Evolutionary conservation across 495 filamentous ascomycete species (phyloP).

Genomic region (Lasiosphaeria hispida): DNA sequence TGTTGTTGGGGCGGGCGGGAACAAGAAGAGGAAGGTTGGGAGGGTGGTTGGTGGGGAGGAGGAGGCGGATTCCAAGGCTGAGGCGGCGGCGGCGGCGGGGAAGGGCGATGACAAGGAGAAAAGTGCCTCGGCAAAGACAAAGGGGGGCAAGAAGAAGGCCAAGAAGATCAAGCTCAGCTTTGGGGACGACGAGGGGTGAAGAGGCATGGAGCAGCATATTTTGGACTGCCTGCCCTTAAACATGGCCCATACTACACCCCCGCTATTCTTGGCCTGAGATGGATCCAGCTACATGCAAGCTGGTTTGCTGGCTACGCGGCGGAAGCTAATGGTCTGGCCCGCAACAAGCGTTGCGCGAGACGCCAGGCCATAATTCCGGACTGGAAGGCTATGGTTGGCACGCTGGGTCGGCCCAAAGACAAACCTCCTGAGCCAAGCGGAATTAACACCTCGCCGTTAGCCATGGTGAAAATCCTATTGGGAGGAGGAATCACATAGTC

Average conservation of each 20-base stretch:
- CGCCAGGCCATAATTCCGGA: too few relatives aligned
- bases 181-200: conserved; percentile 48
- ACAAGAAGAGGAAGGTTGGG: conserved; percentile 50
- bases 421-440: background rate
- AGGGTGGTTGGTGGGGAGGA: conserved; percentile 40
- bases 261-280: background rate
- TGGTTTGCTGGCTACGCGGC: too few relatives aligned
- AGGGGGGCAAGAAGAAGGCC: conserved; percentile 42
- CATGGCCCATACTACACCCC: background rate
- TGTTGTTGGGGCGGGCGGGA: conserved; percentile 21
- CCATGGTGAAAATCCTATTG: background rate
- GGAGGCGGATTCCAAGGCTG: conserved; percentile 18
- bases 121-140: conserved; percentile 7
- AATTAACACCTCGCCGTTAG: background rate
- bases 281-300: too few relatives aligned
- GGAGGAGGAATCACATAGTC: background rate
- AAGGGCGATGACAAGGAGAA: conserved; percentile 11
- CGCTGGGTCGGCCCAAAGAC: too few relatives aligned
- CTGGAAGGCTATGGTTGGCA: too few relatives aligned
- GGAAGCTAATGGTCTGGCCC: too few relatives aligned
- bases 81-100: conserved; percentile 18
- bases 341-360: too few relatives aligned
- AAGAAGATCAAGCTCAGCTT: conserved; percentile 63
- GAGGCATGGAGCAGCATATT: background rate
- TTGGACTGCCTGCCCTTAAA: background rate